These are phyloP conservation scores for Pythium guiyangense DNA, from an alignment of 352 stramenopile species.

Conservation along the genomic window DNA sequence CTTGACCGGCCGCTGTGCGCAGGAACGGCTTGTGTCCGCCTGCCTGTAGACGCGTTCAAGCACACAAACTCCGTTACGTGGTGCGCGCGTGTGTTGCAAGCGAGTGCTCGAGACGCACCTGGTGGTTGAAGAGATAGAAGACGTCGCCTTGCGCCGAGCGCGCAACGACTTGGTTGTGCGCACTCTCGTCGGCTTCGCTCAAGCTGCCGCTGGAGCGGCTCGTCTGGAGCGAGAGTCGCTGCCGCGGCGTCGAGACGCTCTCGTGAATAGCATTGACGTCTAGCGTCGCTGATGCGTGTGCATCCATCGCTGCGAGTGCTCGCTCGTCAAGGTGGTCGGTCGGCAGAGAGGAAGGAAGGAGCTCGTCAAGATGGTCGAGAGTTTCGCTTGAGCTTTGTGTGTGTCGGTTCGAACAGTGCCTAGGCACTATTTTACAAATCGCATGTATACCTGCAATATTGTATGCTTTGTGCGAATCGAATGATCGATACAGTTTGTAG, in stretches of 20 bases:
- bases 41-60: slow-evolving; percentile 21
- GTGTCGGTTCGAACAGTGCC: no score
- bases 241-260: background rate
- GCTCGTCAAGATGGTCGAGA: no score
- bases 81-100: no score
- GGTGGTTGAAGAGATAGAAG: slow-evolving; percentile 79
- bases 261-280: background rate
- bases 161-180: slow-evolving; percentile 58
- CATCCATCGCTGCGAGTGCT: no score
- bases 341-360: no score
- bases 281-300: background rate
- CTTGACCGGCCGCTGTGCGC: slow-evolving; percentile 46
- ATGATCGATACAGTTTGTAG: no score
- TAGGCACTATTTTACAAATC: no score
- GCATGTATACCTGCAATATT: no score
- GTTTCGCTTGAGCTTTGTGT: no score
- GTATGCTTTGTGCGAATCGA: no score
- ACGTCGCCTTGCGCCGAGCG: slow-evolving; percentile 53
- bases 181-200: slow-evolving; percentile 13
- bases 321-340: no score
- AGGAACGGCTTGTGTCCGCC: slow-evolving; percentile 75
- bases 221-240: slow-evolving; percentile 8
- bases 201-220: slow-evolving; percentile 9
- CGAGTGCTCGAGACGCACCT: slow-evolving; percentile 30
- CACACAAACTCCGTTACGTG: no score